A percentile compares a stretch with the other conserved stretches of the same genome.
Conservation (phyloP, 139 green algal species). For the Microglena sp. region DNA sequence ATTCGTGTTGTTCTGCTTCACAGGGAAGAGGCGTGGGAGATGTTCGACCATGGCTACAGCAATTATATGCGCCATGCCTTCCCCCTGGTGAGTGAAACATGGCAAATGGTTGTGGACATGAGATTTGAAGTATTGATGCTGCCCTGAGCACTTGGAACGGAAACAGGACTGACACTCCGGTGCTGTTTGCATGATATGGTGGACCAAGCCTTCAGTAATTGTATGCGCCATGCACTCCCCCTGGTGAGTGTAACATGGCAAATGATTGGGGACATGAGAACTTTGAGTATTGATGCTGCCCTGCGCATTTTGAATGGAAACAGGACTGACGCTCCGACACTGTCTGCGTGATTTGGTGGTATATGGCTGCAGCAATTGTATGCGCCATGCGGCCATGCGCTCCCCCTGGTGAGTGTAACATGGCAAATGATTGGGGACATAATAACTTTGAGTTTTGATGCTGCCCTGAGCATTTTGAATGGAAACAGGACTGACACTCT, state of each 20-base stretch:
- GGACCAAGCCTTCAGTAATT: not conserved
- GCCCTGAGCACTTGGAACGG: too few species aligned
- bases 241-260: not conserved
- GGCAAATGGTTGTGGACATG: not conserved
- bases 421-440: not conserved
- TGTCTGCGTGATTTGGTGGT: too few species aligned
- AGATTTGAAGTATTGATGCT: not conserved
- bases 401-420: not conserved
- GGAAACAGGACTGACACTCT: too few species aligned
- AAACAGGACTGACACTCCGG: too few species aligned
- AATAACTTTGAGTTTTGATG: not conserved
- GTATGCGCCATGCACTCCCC: not conserved
- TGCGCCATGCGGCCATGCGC: too few species aligned
- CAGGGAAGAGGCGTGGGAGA: constrained; percentile 48
- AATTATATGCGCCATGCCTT: constrained; percentile 71
- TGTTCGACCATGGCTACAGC: constrained; percentile 58
- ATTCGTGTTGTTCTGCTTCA: too few species aligned
- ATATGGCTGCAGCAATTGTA: not conserved
- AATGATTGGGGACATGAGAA: not conserved
- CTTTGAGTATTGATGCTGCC: not conserved
- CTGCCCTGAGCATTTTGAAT: too few species aligned
- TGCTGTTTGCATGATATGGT: too few species aligned
- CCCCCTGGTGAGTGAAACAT: constrained; percentile 34
- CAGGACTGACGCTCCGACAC: too few species aligned
- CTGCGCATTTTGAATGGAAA: too few species aligned